Evolutionary conservation across 78 protist species (phyloP).

Genomic region (Dictyostelium purpureum): DNA sequence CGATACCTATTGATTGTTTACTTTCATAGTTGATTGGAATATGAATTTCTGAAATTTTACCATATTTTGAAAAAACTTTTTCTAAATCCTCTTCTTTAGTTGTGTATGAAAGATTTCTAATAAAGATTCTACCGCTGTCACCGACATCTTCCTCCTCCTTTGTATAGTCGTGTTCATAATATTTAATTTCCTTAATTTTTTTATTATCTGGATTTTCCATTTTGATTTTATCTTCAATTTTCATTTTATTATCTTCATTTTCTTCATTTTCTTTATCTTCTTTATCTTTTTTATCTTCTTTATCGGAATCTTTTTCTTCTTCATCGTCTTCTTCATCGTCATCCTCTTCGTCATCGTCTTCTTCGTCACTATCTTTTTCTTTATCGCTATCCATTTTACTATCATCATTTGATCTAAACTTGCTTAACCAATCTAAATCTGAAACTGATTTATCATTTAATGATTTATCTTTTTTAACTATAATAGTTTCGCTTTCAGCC

Average conservation of each 20-base stretch:
- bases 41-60: conserved; percentile 88
- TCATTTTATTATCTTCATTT: conserved; percentile 8
- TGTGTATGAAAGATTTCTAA: conserved; percentile 74
- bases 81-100: conserved; percentile 63
- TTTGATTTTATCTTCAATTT: neutral
- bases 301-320: conserved; percentile 7
- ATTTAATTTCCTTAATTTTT: neutral
- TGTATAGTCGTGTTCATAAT: conserved; percentile 20
- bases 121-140: conserved; percentile 72
- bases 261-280: conserved; percentile 2
- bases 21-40: conserved; percentile 89
- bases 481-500: neutral
- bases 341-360: neutral
- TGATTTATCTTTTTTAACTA: neutral
- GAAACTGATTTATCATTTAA: conserved; percentile 29
- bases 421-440: conserved; percentile 71
- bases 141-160: conserved; percentile 59
- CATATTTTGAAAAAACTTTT: conserved; percentile 27
- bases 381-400: neutral
- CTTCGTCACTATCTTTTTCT: neutral
- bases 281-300: neutral
- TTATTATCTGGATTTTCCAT: conserved; percentile 1
- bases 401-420: conserved; percentile 19
- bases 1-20: conserved; percentile 90
- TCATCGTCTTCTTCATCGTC: neutral